Evolutionary conservation across 768 basidiomycete species (phyloP), one percentile per base, ranked within the genome.

Genomic region (Serendipita sp.): DNA sequence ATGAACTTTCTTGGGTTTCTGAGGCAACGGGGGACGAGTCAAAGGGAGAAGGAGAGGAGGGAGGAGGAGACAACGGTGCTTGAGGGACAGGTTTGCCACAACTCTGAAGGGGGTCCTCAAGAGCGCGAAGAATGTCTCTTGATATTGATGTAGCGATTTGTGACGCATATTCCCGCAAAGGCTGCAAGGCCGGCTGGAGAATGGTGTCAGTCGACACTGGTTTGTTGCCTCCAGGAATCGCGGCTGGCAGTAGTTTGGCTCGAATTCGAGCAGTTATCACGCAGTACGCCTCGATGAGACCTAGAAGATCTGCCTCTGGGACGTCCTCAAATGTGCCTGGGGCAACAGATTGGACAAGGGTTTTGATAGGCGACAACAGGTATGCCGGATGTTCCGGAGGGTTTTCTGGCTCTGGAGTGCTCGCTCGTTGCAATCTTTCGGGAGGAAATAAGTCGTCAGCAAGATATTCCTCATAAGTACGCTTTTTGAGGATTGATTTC

Each of bases 351-450:
- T 78, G 74, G 26, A 86, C 71, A 61, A 91, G 83, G 56, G 75
- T 78, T 2, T 78, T 71, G 2, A 91, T 78, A 2, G 88, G 83
- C 28, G 77, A 74, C n/a, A 77, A 77, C 31, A 91, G 79, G 69
- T 88, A 91, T 20, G 72, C 71, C 13, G 82, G 72, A 67, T 88
- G 77, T 4, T 75, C 76, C 17, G 88, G 76, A 11, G 87, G 85
- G 67, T 83, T 81, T 1, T 73, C 72, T 2, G 90, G 89, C 67
- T 88, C 88, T n/a, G 89, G 90, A 0, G 89, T 90, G 14, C 76
- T 72, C 63, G 88, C 82, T 62, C 88, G 80, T 60, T 73, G 71
- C 26, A 72, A 73, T n/a, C 70, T 71, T 56, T 77, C 74, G n/a
- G 80, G 75, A 2, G 76, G 2, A 70, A 68, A 0, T 77, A 70